Evolutionary conservation across 176 grass and related monocot species (phyloP).

Genomic region (Dactylis glomerata): DNA sequence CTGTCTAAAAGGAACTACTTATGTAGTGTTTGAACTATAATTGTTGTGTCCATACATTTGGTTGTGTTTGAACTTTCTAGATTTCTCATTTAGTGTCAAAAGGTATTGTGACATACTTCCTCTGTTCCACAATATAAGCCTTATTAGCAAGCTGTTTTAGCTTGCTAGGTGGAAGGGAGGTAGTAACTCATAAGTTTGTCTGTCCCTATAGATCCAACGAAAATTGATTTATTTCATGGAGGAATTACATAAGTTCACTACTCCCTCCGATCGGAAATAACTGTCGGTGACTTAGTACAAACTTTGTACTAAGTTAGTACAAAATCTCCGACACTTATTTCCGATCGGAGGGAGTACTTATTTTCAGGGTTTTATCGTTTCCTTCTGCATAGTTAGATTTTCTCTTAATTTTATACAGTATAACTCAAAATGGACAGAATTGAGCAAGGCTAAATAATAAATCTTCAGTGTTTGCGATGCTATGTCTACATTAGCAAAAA

Average conservation of each 20-base stretch:
- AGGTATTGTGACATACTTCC: not conserved
- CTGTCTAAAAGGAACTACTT: not conserved
- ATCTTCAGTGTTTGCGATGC: not conserved
- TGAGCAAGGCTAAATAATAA: conserved; percentile 9
- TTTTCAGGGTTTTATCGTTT: not conserved
- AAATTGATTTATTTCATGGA: not conserved
- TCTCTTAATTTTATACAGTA: not conserved
- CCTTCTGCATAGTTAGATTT: not conserved
- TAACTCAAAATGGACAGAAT: not conserved
- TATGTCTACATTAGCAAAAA: not conserved
- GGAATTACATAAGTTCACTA: conserved; percentile 2
- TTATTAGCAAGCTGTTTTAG: no score
- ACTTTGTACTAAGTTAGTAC: no score
- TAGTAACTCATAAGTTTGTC: not conserved
- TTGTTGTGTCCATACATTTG: not conserved
- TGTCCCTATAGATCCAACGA: not conserved
- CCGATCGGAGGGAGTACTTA: no score
- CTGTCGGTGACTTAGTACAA: no score
- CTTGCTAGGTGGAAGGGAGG: no score
- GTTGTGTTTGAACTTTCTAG: not conserved
- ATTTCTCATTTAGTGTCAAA: conserved; percentile 12
- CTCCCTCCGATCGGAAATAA: no score
- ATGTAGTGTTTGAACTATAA: not conserved
- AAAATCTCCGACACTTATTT: no score
- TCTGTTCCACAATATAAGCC: no score